phyloP scores from a whole-genome alignment of 139 green algal species.

The Pedinophyceae sp. region DNA sequence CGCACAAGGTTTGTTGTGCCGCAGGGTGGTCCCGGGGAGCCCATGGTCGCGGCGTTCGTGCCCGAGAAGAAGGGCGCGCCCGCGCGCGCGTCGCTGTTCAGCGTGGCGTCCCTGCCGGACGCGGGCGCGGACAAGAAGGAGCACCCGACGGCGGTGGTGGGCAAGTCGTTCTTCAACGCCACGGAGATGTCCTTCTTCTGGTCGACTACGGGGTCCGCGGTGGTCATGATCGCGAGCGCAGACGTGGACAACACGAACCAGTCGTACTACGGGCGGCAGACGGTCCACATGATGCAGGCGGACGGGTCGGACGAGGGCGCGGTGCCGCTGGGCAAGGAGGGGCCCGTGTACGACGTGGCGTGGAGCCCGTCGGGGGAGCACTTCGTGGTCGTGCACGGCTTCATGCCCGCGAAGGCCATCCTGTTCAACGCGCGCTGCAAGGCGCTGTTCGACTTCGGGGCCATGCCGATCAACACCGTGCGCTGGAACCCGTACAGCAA shows the following conservation, averaged over 20 bases:
- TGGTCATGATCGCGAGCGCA: conserved; percentile 57
- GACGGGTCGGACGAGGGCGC: conserved; percentile 42
- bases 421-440: conserved; percentile 72
- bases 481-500: conserved; percentile 72
- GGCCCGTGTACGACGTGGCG: conserved; percentile 87
- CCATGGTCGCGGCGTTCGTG: conserved; percentile 36
- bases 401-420: conserved; percentile 62
- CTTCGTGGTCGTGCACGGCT: conserved; percentile 63
- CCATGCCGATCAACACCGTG: conserved; percentile 27
- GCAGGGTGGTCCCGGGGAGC: not conserved
- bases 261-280: conserved; percentile 76
- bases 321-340: conserved; percentile 73
- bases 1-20: not conserved
- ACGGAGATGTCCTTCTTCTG: conserved; percentile 13
- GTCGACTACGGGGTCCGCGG: conserved; percentile 16
- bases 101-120: conserved; percentile 11
- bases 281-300: conserved; percentile 70
- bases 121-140: conserved; percentile 3
- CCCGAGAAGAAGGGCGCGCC: conserved; percentile 60
- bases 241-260: conserved; percentile 86
- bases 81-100: conserved; percentile 44
- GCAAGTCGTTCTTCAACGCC: conserved; percentile 43
- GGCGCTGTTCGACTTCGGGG: conserved; percentile 65
- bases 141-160: conserved; percentile 26
- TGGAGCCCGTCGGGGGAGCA: conserved; percentile 70